Percentiles rank a stretch among this genome's conserved stretches.
Evolutionary conservation across 345 rosid genomes (phyloP).

Genomic region (Eucalyptus cloeziana): DNA sequence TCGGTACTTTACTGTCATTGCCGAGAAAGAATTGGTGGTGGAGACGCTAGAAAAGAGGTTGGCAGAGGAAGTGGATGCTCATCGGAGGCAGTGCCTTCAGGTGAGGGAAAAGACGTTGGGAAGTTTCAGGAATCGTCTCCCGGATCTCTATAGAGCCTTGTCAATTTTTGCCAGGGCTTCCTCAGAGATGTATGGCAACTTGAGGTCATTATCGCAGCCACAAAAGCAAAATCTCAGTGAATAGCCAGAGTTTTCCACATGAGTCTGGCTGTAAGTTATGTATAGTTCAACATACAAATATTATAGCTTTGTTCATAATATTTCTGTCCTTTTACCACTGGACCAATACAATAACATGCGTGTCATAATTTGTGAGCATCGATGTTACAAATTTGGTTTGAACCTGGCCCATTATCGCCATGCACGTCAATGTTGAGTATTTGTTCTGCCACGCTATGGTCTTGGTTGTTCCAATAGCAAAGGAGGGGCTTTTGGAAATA

Average conservation of each 20-base stretch:
- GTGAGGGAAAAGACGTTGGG: slow-evolving; percentile 76
- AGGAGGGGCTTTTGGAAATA: background rate
- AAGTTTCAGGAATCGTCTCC: slow-evolving; percentile 59
- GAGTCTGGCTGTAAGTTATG: background rate
- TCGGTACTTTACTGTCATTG: slow-evolving; percentile 21
- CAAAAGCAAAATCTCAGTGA: background rate
- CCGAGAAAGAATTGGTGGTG: slow-evolving; percentile 37
- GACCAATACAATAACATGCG: background rate
- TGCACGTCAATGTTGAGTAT: background rate
- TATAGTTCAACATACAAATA: background rate
- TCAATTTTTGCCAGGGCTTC: slow-evolving; percentile 30
- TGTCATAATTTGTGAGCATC: background rate
- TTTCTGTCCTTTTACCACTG: background rate
- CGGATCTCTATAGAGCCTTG: slow-evolving; percentile 64
- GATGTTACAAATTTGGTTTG: background rate
- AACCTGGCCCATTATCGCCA: background rate
- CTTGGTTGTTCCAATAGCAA: background rate
- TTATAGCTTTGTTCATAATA: background rate
- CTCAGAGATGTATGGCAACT: slow-evolving; percentile 30
- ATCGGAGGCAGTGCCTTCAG: slow-evolving; percentile 40
- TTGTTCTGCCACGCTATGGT: background rate
- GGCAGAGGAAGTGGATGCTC: slow-evolving; percentile 61
- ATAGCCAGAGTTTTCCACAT: background rate
- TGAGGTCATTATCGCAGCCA: slow-evolving; percentile 1
- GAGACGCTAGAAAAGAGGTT: slow-evolving; percentile 33